A percentile compares a stretch with the other conserved stretches of the same genome.
Evolutionary conservation across 73 alveolate genomes (phyloP).

Genomic region (Paraurostyla sp.): DNA sequence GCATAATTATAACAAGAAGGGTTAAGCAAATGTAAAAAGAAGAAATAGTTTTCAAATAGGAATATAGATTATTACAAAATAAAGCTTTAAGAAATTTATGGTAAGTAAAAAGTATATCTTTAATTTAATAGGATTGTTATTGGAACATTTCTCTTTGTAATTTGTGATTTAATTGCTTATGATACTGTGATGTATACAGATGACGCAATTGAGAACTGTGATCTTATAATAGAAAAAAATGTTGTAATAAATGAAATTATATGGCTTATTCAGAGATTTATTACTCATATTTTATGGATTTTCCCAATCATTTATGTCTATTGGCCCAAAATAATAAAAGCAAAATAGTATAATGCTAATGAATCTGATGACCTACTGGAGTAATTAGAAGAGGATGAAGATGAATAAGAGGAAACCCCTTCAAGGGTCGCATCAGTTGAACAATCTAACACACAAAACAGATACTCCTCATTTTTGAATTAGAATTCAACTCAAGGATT

Average conservation of each 20-base stretch:
- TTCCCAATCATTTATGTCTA: constrained; percentile 10
- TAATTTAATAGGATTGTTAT: constrained; percentile 18
- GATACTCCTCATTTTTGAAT: no score
- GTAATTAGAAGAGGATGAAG: no score
- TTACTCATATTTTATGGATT: neutral
- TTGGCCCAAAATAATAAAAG: constrained; percentile 9
- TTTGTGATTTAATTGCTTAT: neutral
- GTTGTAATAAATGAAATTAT: neutral
- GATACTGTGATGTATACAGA: constrained; percentile 19
- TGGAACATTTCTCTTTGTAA: neutral
- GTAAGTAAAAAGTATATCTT: neutral
- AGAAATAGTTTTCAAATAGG: neutral
- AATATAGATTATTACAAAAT: neutral
- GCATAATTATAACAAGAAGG: constrained; percentile 3
- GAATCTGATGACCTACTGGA: no score
- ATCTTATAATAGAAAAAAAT: neutral
- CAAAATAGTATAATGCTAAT: neutral
- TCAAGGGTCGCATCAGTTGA: no score
- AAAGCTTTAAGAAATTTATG: constrained; percentile 26
- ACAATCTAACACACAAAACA: no score
- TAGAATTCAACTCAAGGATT: no score
- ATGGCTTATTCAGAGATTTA: neutral
- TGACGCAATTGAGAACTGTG: constrained; percentile 10
- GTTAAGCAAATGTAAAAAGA: neutral
- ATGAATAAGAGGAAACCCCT: no score